Conservation (phyloP, 345 rosid species). For the Euphorbia tirucalli region DNA sequence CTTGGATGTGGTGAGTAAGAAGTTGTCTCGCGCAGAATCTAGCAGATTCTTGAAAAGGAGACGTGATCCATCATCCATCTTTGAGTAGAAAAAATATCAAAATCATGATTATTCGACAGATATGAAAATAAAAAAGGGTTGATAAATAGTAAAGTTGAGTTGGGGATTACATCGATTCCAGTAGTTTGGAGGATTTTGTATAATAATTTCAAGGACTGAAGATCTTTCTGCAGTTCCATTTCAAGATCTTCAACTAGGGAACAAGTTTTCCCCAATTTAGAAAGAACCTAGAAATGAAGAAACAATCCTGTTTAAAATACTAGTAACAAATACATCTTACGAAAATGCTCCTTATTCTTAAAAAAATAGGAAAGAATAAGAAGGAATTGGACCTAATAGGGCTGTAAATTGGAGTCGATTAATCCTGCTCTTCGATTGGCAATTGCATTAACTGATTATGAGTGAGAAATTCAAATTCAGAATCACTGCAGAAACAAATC, state of each 20-base stretch:
- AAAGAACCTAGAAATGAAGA: no score
- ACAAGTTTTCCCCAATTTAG: no score
- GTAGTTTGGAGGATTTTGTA: background rate
- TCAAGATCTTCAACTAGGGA: background rate
- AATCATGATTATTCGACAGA: background rate
- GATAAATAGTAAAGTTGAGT: background rate
- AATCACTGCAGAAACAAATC: no score
- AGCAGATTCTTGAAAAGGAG: constrained; percentile 16
- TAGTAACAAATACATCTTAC: no score
- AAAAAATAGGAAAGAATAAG: no score
- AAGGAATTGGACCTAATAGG: no score
- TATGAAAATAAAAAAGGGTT: background rate
- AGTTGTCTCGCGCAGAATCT: constrained; percentile 13
- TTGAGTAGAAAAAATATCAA: background rate
- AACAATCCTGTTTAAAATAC: no score
- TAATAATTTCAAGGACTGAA: background rate
- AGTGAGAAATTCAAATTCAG: no score
- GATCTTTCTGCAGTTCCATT: constrained; percentile 2
- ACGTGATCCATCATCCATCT: constrained; percentile 8
- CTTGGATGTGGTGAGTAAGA: background rate
- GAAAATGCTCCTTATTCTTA: no score
- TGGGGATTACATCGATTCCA: background rate
- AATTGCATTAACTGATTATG: no score
- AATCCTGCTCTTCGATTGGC: no score
- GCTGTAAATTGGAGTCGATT: no score